Conservation (phyloP, 441 rosid genomes). For the Euphorbia celastroides region DNA sequence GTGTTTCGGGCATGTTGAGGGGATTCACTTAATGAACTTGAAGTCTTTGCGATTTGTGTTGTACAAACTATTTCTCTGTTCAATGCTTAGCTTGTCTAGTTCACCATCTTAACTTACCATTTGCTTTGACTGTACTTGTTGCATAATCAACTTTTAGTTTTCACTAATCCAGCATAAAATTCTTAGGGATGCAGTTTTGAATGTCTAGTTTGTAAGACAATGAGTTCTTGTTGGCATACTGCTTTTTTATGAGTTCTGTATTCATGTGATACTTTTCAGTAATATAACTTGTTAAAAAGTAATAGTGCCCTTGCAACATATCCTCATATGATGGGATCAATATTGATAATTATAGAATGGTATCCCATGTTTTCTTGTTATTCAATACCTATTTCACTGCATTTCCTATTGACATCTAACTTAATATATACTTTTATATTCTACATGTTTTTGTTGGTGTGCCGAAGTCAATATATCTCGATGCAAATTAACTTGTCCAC, state of each 20-base stretch:
- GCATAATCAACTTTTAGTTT: not conserved
- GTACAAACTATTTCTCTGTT: not conserved
- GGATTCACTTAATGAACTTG: not conserved
- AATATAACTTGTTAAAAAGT: not conserved
- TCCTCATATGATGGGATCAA: not conserved
- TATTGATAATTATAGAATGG: not conserved
- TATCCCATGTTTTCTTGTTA: no score
- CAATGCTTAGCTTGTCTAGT: not conserved
- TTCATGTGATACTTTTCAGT: no score
- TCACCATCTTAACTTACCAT: not conserved
- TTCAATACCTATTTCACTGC: no score
- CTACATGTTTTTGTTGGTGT: not conserved
- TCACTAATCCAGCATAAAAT: not conserved
- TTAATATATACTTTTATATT: not conserved
- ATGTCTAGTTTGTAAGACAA: not conserved
- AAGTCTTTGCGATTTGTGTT: not conserved
- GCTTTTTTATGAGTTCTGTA: no score
- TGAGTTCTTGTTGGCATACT: not conserved
- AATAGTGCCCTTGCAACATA: not conserved
- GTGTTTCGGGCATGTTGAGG: not conserved
- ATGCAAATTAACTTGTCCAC: not conserved
- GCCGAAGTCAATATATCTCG: not conserved
- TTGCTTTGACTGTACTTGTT: not conserved
- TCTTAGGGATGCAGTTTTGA: not conserved
- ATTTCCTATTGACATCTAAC: no score